Evolutionary conservation across 768 basidiomycete species (phyloP), one percentile per base, ranked within the genome.

Genomic region (Kwoniella pini): DNA sequence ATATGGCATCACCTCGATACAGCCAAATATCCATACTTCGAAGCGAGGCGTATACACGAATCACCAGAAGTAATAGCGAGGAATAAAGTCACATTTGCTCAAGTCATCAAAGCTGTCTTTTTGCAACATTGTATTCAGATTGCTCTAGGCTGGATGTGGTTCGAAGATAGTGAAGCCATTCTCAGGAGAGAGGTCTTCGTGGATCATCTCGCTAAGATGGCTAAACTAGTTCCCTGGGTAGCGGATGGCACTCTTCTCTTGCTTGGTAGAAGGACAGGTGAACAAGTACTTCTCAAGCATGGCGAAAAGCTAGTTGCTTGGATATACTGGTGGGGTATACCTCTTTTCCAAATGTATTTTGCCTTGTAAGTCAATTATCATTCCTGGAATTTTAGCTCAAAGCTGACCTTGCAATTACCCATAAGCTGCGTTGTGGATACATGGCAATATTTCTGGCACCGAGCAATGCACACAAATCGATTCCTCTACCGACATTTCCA

Each of bases 371-470:
- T 86, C 40, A 43, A 22, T 26, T 4, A 9, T 46, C 24, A 19
- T 51, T 33, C 11, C 24, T 27, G 17, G 38, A 9, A 38, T 43
- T 5, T 44, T 10, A 15, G 42, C 26, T 5, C 15, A 26, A 12
- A 53, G 30, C 52, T 54, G 52, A 55, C 19, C 9, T n/a, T 2
- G 19, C 3, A n/a, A 17, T 56, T 24, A 13, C 17, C 17, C 21
- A 31, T 4, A 19, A 95, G 96, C 82, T 90, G 96, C 78, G 74
- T 93, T 60, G 87, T 98, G 68, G 96, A 99, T 80, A 93, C 93
- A 30, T 97, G 92, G 92, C 94, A 99, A 78, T 99, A 98, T 80
- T 93, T 94, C 80, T 82, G 91, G 19, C 96, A 99, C 76, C 91
- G 95, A 38, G 79, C 81, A 42, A 91, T 96, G 88, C 96, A 98